Conservation (phyloP, 2,329 filamentous ascomycete genomes). For the Monosporascus ibericus region DNA sequence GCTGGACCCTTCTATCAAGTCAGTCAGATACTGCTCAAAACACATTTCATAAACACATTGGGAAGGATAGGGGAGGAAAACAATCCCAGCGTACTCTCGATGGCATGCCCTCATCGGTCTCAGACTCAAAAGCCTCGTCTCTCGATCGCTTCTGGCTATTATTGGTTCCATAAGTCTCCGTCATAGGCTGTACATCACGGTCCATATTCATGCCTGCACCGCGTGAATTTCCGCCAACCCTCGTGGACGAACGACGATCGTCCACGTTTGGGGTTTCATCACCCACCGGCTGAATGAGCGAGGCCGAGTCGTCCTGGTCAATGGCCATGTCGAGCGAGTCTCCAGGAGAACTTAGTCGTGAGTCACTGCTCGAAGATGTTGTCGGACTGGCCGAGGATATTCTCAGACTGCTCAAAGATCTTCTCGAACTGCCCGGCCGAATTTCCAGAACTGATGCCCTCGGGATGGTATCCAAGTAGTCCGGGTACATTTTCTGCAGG, state of each 20-base stretch:
- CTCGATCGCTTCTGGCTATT: conserved; percentile 10
- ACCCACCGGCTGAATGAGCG: neutral
- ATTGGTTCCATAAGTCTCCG: conserved; percentile 7
- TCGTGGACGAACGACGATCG: conserved; percentile 4
- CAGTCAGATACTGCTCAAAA: neutral
- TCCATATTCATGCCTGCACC: conserved; percentile 7
- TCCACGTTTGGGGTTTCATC: conserved; percentile 1
- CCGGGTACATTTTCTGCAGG: conserved; percentile 14
- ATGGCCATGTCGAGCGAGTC: neutral
- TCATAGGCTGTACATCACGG: conserved; percentile 9
- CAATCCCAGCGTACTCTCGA: neutral
- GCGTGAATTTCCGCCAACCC: conserved; percentile 7
- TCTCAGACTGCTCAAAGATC: conserved; percentile 13
- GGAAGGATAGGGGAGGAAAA: neutral
- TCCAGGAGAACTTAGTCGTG: conserved; percentile 7
- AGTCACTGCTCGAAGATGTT: conserved; percentile 13
- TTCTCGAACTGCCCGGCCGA: conserved; percentile 9
- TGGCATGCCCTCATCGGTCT: neutral
- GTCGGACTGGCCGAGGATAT: too few relatives aligned
- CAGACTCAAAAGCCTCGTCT: neutral
- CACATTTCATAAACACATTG: neutral
- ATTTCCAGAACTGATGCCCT: conserved; percentile 15
- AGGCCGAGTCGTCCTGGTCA: conserved; percentile 5
- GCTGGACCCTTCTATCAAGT: neutral
- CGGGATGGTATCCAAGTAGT: conserved; percentile 16